Conservation (phyloP, 805 yeast species). For the Yamadazyma paraphyllophila region DNA sequence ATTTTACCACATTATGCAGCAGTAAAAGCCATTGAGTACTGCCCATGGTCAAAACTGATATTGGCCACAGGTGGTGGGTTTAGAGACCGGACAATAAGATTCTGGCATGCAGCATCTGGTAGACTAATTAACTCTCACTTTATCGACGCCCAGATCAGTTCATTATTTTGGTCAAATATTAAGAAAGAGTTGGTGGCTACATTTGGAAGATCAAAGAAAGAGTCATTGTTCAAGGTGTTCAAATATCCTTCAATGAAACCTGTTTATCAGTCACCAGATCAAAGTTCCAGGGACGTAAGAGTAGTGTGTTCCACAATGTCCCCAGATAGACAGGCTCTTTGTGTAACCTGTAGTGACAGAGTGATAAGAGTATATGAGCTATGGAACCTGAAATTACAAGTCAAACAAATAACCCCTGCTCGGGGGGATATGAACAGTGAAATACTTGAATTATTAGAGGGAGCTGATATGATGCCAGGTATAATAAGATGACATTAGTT, state of each 20-base stretch:
- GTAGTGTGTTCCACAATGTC: conserved; percentile 66
- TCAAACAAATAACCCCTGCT: background rate
- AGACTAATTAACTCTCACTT: conserved; percentile 56
- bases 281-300: conserved; percentile 44
- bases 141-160: conserved; percentile 75
- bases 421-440: conserved; percentile 20
- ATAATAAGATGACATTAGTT: background rate
- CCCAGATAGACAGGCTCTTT: conserved; percentile 59
- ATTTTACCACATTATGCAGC: conserved; percentile 75
- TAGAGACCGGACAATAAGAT: conserved; percentile 72
- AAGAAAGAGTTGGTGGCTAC: conserved; percentile 70
- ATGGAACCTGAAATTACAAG: conserved; percentile 33
- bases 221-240: conserved; percentile 57
- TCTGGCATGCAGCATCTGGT: conserved; percentile 85
- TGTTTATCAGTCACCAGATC: conserved; percentile 48
- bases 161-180: conserved; percentile 70
- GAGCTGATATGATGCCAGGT: conserved; percentile 30
- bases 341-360: conserved; percentile 77
- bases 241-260: conserved; percentile 63
- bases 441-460: conserved; percentile 53
- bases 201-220: conserved; percentile 72
- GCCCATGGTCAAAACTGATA: conserved; percentile 83
- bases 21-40: conserved; percentile 83
- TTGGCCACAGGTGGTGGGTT: conserved; percentile 92
- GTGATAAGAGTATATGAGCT: conserved; percentile 71